Percentiles rank a stretch among this genome's conserved stretches.
phyloP scores from a whole-genome alignment of 805 yeast genomes.

The Barnettozyma botsteinii region DNA sequence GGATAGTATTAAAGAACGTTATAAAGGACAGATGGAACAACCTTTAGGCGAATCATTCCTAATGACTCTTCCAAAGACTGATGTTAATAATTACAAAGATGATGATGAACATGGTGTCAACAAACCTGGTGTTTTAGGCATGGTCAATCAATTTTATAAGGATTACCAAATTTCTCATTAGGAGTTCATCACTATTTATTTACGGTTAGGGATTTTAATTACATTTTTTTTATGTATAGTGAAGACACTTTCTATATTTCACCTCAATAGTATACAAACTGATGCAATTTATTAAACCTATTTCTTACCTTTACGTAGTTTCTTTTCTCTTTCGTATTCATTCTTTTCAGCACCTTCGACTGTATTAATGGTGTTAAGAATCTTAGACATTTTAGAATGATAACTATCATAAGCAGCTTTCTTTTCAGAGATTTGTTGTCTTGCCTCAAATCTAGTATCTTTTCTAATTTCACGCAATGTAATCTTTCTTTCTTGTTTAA shows the following conservation, averaged over 20 bases:
- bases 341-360: conserved; percentile 95
- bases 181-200: neutral
- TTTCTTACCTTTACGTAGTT: conserved; percentile 47
- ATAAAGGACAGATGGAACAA: conserved; percentile 3
- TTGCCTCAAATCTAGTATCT: conserved; percentile 80
- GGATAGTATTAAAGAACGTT: neutral
- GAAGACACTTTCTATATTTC: neutral
- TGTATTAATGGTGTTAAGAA: conserved; percentile 81
- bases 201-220: neutral
- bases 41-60: conserved; percentile 41
- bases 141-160: conserved; percentile 74
- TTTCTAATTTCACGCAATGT: conserved; percentile 86
- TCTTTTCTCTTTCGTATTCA: conserved; percentile 82
- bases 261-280: too few relatives aligned
- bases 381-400: conserved; percentile 83
- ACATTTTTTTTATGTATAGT: neutral
- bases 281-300: conserved; percentile 9
- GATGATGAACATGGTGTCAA: conserved; percentile 24
- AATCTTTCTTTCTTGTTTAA: conserved; percentile 88
- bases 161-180: conserved; percentile 27
- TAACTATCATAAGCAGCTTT: conserved; percentile 69
- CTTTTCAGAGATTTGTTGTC: conserved; percentile 77
- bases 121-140: conserved; percentile 62
- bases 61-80: conserved; percentile 32
- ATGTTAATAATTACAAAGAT: conserved; percentile 27